Base-by-base conservation (phyloP, 2,329 filamentous ascomycete species). In the Penicillium sumatraense region DNA sequence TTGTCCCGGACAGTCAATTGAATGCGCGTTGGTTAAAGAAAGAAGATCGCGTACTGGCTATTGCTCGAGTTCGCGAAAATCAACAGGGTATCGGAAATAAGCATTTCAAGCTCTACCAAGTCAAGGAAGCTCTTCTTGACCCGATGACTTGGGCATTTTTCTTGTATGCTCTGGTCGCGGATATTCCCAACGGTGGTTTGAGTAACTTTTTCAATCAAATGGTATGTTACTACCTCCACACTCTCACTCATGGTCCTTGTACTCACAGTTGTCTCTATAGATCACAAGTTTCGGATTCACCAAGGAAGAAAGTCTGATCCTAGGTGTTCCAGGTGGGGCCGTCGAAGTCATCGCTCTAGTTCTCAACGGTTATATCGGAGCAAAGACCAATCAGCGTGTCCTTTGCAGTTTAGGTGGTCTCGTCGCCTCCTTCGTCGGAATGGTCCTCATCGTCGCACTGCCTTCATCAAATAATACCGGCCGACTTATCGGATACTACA, bases 81-180 rank as follows among this genome's bases (percentile, higher is more conserved):
- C 86, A 91, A 68, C 90, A 90, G 56, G 90, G 90, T 0, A 86
- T 89, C 14, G 88, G 87, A 1, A 89, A 85, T 57, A 86, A 86
- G 60, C 81, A 89, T 58, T 89, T 88, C 72, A 89, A 89, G 59
- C 78, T 81, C 75, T 80, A 83, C 20, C 90, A 95, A 59, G 76
- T 89, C 1, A 77, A 82, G 14, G 84, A 87, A 61, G 82, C 84
- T 0, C 64, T 87, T 6, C 54, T 76, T 3, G 84, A 87, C 59
- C 84, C 83, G 0, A 73, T 86, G 70, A 81, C 82, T 1, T 86
- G 84, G 84, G 81, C 82, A 0, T 85, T 86, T 66, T 79, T 83
- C 49, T 80, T 85, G 59, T 85, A 81, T 63, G 82, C 83, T 0
- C 63, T 86, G 6, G 74, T 83, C 33, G 80, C 79, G 1, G 78